phyloP scores from a whole-genome alignment of 768 basidiomycete genomes.

The Glaciozyma antarctica region DNA sequence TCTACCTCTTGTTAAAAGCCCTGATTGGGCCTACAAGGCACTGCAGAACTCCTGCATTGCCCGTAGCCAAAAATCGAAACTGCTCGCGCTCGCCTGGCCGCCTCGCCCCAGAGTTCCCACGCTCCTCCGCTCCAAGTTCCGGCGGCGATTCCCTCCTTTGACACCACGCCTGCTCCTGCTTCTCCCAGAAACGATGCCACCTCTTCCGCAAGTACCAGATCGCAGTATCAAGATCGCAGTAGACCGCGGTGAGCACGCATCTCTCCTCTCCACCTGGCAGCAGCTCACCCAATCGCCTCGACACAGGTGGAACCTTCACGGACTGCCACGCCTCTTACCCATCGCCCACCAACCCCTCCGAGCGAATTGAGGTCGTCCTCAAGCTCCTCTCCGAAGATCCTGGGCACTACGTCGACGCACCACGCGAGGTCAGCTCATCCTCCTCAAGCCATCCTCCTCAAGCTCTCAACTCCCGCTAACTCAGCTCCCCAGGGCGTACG shows the following conservation, averaged over 20 bases:
- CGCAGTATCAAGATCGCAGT: conserved; percentile 36
- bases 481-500: conserved; percentile 68
- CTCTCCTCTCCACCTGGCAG: not conserved
- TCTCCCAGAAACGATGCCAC: not conserved
- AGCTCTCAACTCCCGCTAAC: not conserved
- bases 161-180: too few relatives aligned
- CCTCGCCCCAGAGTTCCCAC: too few relatives aligned
- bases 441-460: too few relatives aligned
- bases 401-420: not conserved
- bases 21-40: too few relatives aligned
- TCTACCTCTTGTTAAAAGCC: too few relatives aligned
- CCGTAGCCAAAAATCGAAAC: too few relatives aligned
- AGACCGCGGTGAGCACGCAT: not conserved
- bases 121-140: too few relatives aligned
- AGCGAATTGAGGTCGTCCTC: not conserved
- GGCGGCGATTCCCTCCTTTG: too few relatives aligned
- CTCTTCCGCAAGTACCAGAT: not conserved
- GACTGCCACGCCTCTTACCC: not conserved
- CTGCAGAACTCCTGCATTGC: too few relatives aligned
- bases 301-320: not conserved
- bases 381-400: not conserved
- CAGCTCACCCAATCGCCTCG: not conserved
- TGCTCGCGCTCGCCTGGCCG: too few relatives aligned
- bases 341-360: too few relatives aligned
- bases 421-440: not conserved